Evolutionary conservation across 2,329 filamentous ascomycete species (phyloP), one percentile per base, ranked within the genome.

Genomic region (Claviceps quebecensis): DNA sequence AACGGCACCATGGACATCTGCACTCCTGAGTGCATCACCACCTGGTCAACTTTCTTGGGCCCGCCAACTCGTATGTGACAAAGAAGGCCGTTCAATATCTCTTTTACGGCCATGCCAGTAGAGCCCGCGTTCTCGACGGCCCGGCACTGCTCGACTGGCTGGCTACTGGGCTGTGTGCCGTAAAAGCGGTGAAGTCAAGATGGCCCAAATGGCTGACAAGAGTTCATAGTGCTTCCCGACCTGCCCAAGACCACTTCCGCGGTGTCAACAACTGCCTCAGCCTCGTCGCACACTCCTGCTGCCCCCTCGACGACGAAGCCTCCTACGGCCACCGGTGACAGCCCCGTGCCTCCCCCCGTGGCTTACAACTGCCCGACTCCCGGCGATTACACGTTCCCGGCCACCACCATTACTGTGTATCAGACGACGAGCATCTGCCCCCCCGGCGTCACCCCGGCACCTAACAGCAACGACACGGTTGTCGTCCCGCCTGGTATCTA

Each of bases 331-430:
- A 54, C 62, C 70, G 36, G 66, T 74, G 16, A 8, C 16, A 17
- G 17, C 22, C 19, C 40, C 52, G 67, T 70, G 48, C 66, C 70
- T 26, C 80, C 76, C 22, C 74, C 75, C 19, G 65, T 73, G 57
- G 65, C 71, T 48, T 69, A 74, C 67, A 69, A 69, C 48, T 83
- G 75, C 74, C 70, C 79, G 50, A 82, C 80, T 45, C 78, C 84
- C 36, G 85, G 85, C 67, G 78, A 76, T 56, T 89, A 88, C 73
- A 87, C 84, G 58, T 80, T 87, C 74, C 81, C 82, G 58, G 83
- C 84, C 54, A 84, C 77, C 58, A 90, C 84, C 56, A 63, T 86
- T 57, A 83, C 79, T 55, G 69, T 89, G 58, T 81, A 74, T 56
- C 72, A 80, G 66, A 76, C 77, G 54, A 84, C 81, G 58, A 86